Conservation (phyloP, 2,329 filamentous ascomycete genomes). For the Cadophora sp. region DNA sequence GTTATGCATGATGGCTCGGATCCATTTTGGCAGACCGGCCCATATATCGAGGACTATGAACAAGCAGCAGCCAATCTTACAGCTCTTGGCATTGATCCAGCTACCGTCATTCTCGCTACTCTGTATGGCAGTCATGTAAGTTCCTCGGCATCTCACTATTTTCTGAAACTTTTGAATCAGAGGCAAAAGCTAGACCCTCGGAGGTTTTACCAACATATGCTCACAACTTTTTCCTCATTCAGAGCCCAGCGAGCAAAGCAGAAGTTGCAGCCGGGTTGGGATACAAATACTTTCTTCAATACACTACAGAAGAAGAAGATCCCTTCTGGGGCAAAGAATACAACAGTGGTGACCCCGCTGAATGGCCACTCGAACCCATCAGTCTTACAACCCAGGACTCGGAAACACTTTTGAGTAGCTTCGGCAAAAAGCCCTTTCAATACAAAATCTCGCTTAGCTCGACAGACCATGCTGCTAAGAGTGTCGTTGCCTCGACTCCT, state of each 20-base stretch:
- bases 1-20: slow-evolving; percentile 6
- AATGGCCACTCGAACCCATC: slow-evolving; percentile 10
- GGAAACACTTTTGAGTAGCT: slow-evolving; percentile 4
- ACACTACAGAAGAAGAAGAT: slow-evolving; percentile 7
- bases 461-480: slow-evolving; percentile 7
- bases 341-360: background rate
- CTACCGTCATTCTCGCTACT: slow-evolving; percentile 12
- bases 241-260: slow-evolving; percentile 2
- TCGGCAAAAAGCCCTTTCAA: slow-evolving; percentile 12
- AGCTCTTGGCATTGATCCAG: slow-evolving; percentile 9
- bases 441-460: slow-evolving; percentile 12
- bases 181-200: no score
- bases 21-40: background rate
- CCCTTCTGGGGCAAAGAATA: slow-evolving; percentile 13
- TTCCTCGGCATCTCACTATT: background rate
- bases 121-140: background rate
- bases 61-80: slow-evolving; percentile 14
- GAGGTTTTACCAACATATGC: background rate
- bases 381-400: slow-evolving; percentile 5
- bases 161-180: background rate
- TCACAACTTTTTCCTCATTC: background rate
- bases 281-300: slow-evolving; percentile 13
- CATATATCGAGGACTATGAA: slow-evolving; percentile 10
- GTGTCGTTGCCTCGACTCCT: slow-evolving; percentile 12
- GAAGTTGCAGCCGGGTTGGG: background rate